Evolutionary conservation across 768 basidiomycete species (phyloP).

Genomic region (Tubosaeta sp.): DNA sequence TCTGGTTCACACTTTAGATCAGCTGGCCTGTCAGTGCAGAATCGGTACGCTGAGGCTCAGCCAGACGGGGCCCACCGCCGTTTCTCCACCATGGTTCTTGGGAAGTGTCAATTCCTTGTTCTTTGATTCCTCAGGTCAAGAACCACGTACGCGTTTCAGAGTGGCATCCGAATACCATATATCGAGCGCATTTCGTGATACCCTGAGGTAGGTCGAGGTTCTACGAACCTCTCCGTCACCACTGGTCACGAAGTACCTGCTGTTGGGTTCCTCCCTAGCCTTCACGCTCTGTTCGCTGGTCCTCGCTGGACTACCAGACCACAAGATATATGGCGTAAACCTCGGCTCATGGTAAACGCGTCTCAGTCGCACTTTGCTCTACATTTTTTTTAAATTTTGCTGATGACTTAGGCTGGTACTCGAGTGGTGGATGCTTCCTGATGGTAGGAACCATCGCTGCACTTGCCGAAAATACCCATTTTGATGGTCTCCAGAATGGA

Average conservation of each 20-base stretch:
- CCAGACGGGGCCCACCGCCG: too few relatives aligned
- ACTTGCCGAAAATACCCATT: not conserved
- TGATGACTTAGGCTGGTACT: slow-evolving; percentile 56
- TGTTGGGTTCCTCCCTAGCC: slow-evolving; percentile 11
- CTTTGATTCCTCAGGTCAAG: too few relatives aligned
- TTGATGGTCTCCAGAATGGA: slow-evolving; percentile 49
- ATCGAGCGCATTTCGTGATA: not conserved
- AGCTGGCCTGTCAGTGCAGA: too few relatives aligned
- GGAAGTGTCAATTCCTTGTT: too few relatives aligned
- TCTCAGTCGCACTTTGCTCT: not conserved
- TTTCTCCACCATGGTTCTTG: too few relatives aligned
- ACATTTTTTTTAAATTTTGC: not conserved
- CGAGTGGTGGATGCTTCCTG: slow-evolving; percentile 81
- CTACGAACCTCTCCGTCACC: not conserved
- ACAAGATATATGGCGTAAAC: slow-evolving; percentile 69
- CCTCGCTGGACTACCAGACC: slow-evolving; percentile 17
- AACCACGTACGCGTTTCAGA: too few relatives aligned
- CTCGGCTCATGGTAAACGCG: slow-evolving; percentile 57
- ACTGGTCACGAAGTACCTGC: slow-evolving; percentile 18
- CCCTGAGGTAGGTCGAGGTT: not conserved
- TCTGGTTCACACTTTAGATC: too few relatives aligned
- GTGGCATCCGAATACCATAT: slow-evolving; percentile 5
- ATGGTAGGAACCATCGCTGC: slow-evolving; percentile 35
- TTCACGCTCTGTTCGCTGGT: slow-evolving; percentile 13
- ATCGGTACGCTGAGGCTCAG: too few relatives aligned